phyloP scores from a whole-genome alignment of 495 filamentous ascomycete species.

The Aspergillus wentii region DNA sequence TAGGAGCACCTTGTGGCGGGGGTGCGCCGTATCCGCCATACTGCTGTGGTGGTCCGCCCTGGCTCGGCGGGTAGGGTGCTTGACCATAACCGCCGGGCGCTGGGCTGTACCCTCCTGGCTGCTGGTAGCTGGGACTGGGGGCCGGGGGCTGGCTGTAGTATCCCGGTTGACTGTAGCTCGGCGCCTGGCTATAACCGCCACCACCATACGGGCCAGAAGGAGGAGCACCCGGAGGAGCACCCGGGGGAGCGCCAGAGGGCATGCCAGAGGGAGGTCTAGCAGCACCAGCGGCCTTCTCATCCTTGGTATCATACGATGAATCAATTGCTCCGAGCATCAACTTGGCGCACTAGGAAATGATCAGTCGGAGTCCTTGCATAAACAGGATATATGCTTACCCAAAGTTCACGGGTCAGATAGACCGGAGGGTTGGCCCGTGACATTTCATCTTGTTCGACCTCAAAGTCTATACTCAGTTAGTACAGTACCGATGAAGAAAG shows the following conservation, averaged over 20 bases:
- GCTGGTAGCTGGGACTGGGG: constrained; percentile 7
- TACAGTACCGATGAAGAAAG: not conserved
- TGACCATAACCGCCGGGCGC: constrained; percentile 12
- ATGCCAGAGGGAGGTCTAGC: constrained; percentile 6
- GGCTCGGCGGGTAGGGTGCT: constrained; percentile 12
- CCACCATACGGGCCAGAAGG: constrained; percentile 30
- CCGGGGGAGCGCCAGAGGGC: constrained; percentile 8
- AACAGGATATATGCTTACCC: constrained; percentile 35
- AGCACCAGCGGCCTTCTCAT: constrained; percentile 43
- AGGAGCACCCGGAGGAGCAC: constrained; percentile 13
- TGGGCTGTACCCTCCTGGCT: constrained; percentile 11
- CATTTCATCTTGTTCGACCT: constrained; percentile 64
- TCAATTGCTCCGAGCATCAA: constrained; percentile 69
- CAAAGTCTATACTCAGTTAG: constrained; percentile 47
- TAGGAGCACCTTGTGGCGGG: constrained; percentile 18
- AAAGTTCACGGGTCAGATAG: constrained; percentile 60
- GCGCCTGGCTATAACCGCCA: constrained; percentile 26
- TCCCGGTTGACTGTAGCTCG: constrained; percentile 16
- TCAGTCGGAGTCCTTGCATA: constrained; percentile 1
- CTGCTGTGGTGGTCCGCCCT: constrained; percentile 14
- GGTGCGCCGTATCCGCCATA: constrained; percentile 14
- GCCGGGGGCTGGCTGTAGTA: constrained; percentile 12
- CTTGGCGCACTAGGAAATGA: constrained; percentile 49
- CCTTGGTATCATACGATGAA: constrained; percentile 59
- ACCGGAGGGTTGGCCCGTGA: constrained; percentile 48